Evolutionary conservation across 2,329 filamentous ascomycete species (phyloP), one percentile per base, ranked within the genome.

Genomic region (Penicillium sp.): DNA sequence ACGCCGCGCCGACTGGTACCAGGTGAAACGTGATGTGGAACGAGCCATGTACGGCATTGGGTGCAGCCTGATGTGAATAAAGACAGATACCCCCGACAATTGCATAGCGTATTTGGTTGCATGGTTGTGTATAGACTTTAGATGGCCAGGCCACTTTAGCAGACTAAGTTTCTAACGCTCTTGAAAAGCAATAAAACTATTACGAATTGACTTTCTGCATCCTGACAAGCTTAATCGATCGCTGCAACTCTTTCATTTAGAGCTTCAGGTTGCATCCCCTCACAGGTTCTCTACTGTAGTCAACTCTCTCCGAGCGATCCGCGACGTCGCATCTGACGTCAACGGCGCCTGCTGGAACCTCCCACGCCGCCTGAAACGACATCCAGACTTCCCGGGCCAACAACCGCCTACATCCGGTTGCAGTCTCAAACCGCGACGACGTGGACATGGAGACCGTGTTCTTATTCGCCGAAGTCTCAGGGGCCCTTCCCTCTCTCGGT

Each of bases 11-110:
- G 93, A 98, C 69, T 98, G 93, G 93, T 95, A 93, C 63, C 78
- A 84, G 54, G 87, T 98, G 8, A 86, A 85, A 70, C 81, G 79
- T 50, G 81, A 89, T 48, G 93, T 98, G 4, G 93, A 98, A 73
- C 84, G 86, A 68, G 89, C 89, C 47, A 96, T 98, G 89, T 97
- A 96, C 69, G 93, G 93, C 4, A 80, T 95, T 63, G 91, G 93
- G 45, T 98, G 93, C 66, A 64, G 63, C 31, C 60, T 94, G 29
- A 97, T 96, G 89, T 97, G 67, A 76, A 39, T 37, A 26, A 33
- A 41, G 39, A 40, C 42, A 27, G 43, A 46, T 50, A 52, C 45
- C 48, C 42, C 39, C 30, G 34, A 43, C n/a, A 36, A 47, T 43
- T 50, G 47, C 37, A 47, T 48, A 53, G 46, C 42, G 35, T 45